These are phyloP conservation scores for Akanthomyces uredinophilus DNA, from an alignment of 2,329 filamentous ascomycete species.

Conservation along the genomic window DNA sequence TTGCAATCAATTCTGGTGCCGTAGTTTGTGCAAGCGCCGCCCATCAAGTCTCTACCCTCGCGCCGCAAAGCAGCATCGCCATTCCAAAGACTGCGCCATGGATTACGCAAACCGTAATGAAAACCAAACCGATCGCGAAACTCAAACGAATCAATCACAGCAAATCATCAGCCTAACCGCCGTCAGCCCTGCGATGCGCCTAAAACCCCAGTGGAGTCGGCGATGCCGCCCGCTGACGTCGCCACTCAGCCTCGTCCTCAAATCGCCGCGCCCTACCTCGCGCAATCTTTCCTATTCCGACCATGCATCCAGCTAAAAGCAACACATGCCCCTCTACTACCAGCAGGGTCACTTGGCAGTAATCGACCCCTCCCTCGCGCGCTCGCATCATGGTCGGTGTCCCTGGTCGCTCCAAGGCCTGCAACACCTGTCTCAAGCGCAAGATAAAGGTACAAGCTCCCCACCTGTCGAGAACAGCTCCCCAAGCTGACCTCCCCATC, in stretches of 20 bases:
- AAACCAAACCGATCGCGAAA: neutral
- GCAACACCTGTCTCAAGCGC: slow-evolving; percentile 14
- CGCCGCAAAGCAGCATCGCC: too few species aligned
- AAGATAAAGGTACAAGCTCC: slow-evolving; percentile 4
- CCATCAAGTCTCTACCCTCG: too few species aligned
- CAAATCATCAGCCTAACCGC: neutral
- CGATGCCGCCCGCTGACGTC: neutral
- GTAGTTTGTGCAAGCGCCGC: too few species aligned
- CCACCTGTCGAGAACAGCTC: neutral
- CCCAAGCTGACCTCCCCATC: neutral
- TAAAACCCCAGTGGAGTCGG: neutral
- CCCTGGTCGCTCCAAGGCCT: slow-evolving; percentile 10
- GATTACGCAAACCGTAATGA: too few species aligned
- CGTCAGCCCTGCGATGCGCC: neutral
- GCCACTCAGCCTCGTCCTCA: neutral
- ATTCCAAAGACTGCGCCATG: too few species aligned
- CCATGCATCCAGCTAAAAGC: neutral
- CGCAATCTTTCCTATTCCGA: neutral
- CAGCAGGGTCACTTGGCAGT: too few species aligned
- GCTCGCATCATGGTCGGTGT: slow-evolving; percentile 1
- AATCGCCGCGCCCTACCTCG: neutral
- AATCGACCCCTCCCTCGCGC: neutral
- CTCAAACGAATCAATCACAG: neutral
- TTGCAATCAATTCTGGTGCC: too few species aligned
- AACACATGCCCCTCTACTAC: neutral